phyloP scores from a whole-genome alignment of 106 monocot species.

The Dendrobium officinale region DNA sequence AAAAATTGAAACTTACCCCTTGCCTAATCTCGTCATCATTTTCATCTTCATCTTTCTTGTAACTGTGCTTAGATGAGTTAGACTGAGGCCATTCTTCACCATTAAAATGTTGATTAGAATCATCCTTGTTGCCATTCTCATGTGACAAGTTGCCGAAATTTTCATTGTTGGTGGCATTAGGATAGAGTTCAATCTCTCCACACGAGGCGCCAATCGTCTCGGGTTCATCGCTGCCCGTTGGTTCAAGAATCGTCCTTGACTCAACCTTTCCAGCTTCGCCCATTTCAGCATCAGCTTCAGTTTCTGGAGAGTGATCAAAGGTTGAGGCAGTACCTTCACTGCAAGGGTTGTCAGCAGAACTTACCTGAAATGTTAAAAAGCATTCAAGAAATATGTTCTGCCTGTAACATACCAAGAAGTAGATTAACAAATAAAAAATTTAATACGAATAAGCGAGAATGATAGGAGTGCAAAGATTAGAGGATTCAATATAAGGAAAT shows the following conservation, averaged over 20 bases:
- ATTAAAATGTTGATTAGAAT: slow-evolving; percentile 18
- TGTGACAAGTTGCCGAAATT: neutral
- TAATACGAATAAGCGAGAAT: no score
- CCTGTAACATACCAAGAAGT: neutral
- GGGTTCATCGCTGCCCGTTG: neutral
- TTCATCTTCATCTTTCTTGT: slow-evolving; percentile 18
- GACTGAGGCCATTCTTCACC: slow-evolving; percentile 23
- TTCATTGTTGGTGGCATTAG: slow-evolving; percentile 1
- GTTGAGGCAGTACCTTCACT: slow-evolving; percentile 49
- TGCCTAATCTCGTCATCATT: slow-evolving; percentile 11
- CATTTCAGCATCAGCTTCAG: slow-evolving; percentile 22
- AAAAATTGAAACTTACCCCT: slow-evolving; percentile 18
- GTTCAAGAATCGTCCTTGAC: slow-evolving; percentile 12
- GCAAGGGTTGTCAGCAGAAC: slow-evolving; percentile 24
- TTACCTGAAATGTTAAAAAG: slow-evolving; percentile 28
- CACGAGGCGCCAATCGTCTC: slow-evolving; percentile 11
- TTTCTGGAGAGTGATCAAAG: slow-evolving; percentile 33
- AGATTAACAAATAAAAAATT: no score
- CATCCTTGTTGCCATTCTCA: slow-evolving; percentile 25
- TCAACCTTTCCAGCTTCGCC: slow-evolving; percentile 22
- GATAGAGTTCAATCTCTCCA: slow-evolving; percentile 14
- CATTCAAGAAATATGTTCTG: neutral
- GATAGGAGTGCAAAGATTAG: no score
- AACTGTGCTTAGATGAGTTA: slow-evolving; percentile 9
- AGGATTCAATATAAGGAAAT: no score